These are phyloP conservation scores for Ophiostoma himal-ulmi DNA, from an alignment of 2,329 filamentous ascomycete genomes.

Conservation along the genomic window DNA sequence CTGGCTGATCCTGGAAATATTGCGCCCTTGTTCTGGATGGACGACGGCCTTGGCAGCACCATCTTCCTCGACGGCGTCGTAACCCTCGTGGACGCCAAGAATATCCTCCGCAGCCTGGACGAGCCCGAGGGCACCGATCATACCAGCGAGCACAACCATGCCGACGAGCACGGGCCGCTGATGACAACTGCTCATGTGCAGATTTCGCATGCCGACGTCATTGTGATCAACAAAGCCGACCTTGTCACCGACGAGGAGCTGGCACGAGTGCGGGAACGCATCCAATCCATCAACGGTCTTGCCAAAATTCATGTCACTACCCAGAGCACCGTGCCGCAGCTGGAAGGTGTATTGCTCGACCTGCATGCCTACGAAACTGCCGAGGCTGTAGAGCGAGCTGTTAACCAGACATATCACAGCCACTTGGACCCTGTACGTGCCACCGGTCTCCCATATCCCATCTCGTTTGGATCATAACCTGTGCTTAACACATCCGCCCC, in stretches of 20 bases:
- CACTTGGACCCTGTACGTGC: constrained; percentile 71
- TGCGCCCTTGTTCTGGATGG: constrained; percentile 94
- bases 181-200: constrained; percentile 93
- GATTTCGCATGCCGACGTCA: constrained; percentile 92
- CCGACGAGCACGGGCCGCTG: constrained; percentile 55
- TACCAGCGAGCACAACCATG: constrained; percentile 43
- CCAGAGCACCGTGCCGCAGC: constrained; percentile 69
- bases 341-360: constrained; percentile 83
- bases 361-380: constrained; percentile 89
- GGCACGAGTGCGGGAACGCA: constrained; percentile 60
- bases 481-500: neutral
- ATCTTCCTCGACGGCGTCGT: constrained; percentile 98
- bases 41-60: constrained; percentile 87
- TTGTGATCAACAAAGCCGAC: constrained; percentile 91
- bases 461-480: neutral
- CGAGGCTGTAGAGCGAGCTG: constrained; percentile 61
- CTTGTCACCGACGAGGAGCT: constrained; percentile 68
- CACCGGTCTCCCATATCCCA: too few species aligned
- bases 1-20: constrained; percentile 93
- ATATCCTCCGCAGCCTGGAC: constrained; percentile 76
- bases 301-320: constrained; percentile 79
- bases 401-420: constrained; percentile 65
- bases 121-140: constrained; percentile 56
- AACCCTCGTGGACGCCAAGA: constrained; percentile 91
- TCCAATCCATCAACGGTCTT: constrained; percentile 81